Percentiles rank a stretch among this genome's conserved stretches.
phyloP scores from a whole-genome alignment of 73 alveolate species.

The Urostyla sp. region DNA sequence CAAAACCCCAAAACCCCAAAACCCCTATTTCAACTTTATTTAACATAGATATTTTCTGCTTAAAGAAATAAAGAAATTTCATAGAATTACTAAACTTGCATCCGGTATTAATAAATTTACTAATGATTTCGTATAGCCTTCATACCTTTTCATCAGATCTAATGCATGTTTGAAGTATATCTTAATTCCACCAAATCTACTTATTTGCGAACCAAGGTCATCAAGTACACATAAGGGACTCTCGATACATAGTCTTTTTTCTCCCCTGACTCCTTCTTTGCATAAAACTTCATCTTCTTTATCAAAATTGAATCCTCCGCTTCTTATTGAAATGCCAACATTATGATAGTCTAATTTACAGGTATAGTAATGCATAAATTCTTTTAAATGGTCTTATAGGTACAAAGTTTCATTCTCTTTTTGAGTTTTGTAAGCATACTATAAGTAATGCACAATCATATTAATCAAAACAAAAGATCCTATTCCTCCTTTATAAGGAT shows the following conservation, averaged over 20 bases:
- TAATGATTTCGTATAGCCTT: too few species aligned
- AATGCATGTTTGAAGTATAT: too few species aligned
- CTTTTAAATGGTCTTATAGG: constrained; percentile 15
- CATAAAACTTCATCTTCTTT: constrained; percentile 21
- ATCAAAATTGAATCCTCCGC: constrained; percentile 42
- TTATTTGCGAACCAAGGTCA: too few species aligned
- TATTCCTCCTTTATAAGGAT: constrained; percentile 48
- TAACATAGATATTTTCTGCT: too few species aligned
- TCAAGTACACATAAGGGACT: constrained; percentile 14
- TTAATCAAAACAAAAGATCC: constrained; percentile 51
- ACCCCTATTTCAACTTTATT: too few species aligned
- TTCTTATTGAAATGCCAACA: constrained; percentile 23
- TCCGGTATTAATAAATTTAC: too few species aligned
- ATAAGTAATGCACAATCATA: constrained; percentile 34
- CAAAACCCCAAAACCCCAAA: too few species aligned
- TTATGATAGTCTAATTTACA: neutral
- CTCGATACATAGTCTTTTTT: constrained; percentile 17
- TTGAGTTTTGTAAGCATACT: neutral
- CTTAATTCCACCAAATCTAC: too few species aligned
- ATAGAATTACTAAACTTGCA: too few species aligned
- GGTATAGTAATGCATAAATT: neutral
- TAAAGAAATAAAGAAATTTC: too few species aligned
- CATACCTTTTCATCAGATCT: too few species aligned
- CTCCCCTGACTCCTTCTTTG: neutral
- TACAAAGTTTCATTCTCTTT: neutral